A percentile compares a stretch with the other conserved stretches of the same genome.
Conservation (phyloP, 208 protist species). For the Porcisia deanei region DNA sequence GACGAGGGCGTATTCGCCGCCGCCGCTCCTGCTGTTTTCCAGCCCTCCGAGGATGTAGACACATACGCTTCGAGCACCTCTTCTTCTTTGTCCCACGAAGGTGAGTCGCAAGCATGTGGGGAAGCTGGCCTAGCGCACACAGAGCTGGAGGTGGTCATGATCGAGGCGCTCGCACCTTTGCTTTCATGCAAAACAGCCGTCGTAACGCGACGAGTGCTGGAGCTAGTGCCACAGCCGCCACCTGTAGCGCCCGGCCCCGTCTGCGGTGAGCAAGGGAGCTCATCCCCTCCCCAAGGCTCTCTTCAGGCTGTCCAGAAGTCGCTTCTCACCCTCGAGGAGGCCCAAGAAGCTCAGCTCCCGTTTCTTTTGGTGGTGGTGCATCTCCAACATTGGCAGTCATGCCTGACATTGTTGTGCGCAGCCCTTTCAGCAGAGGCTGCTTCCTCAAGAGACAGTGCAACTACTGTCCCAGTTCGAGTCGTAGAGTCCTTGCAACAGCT, state of each 20-base stretch:
- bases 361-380: conserved; percentile 26
- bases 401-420: background rate
- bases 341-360: conserved; percentile 3
- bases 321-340: conserved; percentile 5
- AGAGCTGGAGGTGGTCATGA: conserved; percentile 10
- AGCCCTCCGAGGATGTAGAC: background rate
- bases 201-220: conserved; percentile 19
- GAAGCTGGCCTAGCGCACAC: background rate
- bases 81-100: background rate
- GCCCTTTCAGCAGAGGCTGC: background rate
- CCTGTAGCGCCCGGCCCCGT: background rate
- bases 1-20: conserved; percentile 4
- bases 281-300: background rate
- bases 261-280: background rate
- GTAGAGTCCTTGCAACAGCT: conserved; percentile 13
- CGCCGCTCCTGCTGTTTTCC: background rate
- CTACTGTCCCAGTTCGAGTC: background rate
- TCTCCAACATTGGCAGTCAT: conserved; percentile 25
- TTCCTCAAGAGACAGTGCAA: background rate
- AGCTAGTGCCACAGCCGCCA: background rate
- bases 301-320: background rate
- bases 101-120: background rate
- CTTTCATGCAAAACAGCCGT: conserved; percentile 14
- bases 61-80: background rate
- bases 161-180: conserved; percentile 6